Evolutionary conservation across 2,329 filamentous ascomycete genomes (phyloP), one percentile per base, ranked within the genome.

Genomic region (Fusarium mangiferae): DNA sequence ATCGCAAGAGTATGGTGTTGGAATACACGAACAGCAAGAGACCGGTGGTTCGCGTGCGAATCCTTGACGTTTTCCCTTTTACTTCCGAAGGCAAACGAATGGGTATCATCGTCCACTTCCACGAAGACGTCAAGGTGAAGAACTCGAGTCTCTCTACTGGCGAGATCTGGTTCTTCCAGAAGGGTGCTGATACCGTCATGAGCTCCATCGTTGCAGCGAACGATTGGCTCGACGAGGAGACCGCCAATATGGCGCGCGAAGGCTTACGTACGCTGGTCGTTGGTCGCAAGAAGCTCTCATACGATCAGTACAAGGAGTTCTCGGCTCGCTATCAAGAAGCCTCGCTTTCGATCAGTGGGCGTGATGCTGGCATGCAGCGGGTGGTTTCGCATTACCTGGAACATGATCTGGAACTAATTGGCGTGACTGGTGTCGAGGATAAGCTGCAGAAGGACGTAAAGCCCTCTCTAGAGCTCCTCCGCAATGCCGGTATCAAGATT

Each of bases 161-260:
- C 20, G 96, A 98, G 79, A 96, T 98, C 36, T 98, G 96, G 93
- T 99, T 99, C 84, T 98, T 96, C 80, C 95, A 99, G 79, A 99
- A 99, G 83, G 96, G 96, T 70, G 97, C 96, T 6, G 97, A 99
- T 81, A 98, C 96, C 0, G 96, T 99, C 73, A 99, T 99, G 97
- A 90, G 92, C n/a, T 89, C 92, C 7, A 98, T 99, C 74, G 96
- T 99, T 41, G 94, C 93, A 13, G 91, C 95, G 24, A 99, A 98
- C 79, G 96, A 99, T 84, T 99, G 96, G 97, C 90, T 99, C 1
- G 96, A 99, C 76, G 96, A 99, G 82, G 96, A 99, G 82, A 98
- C 96, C 1, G 94, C 94, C n/a, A 99, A 99, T 81, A 99, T 99
- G 97, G 97, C 97, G 11, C 91, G 96, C 54, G 97, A 99, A 86